Conservation (phyloP, 2,329 filamentous ascomycete genomes). For the Curvularia sp. region DNA sequence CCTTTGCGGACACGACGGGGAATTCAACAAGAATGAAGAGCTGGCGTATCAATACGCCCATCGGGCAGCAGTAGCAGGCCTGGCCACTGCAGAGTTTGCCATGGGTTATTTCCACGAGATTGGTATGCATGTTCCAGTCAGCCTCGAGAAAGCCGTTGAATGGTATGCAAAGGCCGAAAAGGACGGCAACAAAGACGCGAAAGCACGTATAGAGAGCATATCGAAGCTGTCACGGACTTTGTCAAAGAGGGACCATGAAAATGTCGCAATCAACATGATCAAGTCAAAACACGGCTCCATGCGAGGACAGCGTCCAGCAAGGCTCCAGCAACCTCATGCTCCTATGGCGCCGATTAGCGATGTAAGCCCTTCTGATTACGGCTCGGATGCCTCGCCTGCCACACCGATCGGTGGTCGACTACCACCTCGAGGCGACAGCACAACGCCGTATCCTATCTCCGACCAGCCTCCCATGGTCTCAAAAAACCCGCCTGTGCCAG, state of each 20-base stretch:
- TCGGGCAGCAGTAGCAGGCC: constrained; percentile 79
- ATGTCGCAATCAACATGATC: constrained; percentile 86
- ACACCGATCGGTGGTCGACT: constrained; percentile 32
- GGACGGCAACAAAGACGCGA: constrained; percentile 90
- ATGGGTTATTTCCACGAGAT: constrained; percentile 98
- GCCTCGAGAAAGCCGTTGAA: constrained; percentile 78
- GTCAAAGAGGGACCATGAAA: constrained; percentile 91
- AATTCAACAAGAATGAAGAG: constrained; percentile 95
- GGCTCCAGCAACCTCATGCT: constrained; percentile 50
- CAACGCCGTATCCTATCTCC: constrained; percentile 55
- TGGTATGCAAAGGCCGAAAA: constrained; percentile 93
- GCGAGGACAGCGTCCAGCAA: constrained; percentile 56
- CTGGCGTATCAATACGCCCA: constrained; percentile 90
- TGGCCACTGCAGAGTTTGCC: constrained; percentile 93
- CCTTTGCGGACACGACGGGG: constrained; percentile 88
- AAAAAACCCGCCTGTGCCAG: constrained; percentile 26
- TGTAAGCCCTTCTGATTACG: constrained; percentile 47
- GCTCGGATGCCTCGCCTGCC: constrained; percentile 33
- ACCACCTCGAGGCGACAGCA: constrained; percentile 45
- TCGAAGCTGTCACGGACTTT: constrained; percentile 77
- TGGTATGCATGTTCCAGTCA: constrained; percentile 87
- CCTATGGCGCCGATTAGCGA: constrained; percentile 53
- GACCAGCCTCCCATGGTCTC: constrained; percentile 53
- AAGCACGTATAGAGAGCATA: constrained; percentile 81
- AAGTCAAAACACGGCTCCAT: constrained; percentile 64